phyloP scores from a whole-genome alignment of 495 filamentous ascomycete genomes.

The Aspergillus leporis region DNA sequence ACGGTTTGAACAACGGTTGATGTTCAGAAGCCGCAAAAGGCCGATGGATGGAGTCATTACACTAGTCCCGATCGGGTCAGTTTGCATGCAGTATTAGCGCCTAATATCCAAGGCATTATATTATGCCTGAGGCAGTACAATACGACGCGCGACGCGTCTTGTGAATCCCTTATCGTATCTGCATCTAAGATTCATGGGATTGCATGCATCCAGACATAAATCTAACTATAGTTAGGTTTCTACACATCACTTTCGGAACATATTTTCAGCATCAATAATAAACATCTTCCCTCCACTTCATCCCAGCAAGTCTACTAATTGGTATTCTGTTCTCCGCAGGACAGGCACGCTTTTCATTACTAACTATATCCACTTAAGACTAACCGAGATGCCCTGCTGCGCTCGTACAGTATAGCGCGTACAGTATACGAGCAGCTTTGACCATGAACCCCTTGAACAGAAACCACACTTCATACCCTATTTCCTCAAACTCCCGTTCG shows the following conservation, averaged over 20 bases:
- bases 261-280: neutral
- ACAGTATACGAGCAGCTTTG: conserved; percentile 9
- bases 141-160: conserved; percentile 43
- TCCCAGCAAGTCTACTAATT: conserved; percentile 1
- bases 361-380: conserved; percentile 11
- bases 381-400: conserved; percentile 19
- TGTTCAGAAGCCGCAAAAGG: conserved; percentile 50
- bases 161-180: conserved; percentile 24
- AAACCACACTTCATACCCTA: conserved; percentile 28
- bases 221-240: neutral
- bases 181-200: conserved; percentile 6
- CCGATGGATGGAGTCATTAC: conserved; percentile 41
- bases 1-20: conserved; percentile 37
- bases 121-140: conserved; percentile 29
- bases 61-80: conserved; percentile 36
- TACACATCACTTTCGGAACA: neutral
- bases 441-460: conserved; percentile 28
- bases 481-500: conserved; percentile 55
- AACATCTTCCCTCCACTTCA: neutral
- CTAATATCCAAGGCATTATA: conserved; percentile 22
- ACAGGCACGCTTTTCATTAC: conserved; percentile 8
- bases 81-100: conserved; percentile 33
- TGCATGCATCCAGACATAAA: neutral
- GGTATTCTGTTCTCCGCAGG: conserved; percentile 9
- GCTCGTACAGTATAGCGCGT: no score